These are phyloP conservation scores for Lunularia cruciata DNA, from an alignment of 225 moss, liverwort and hornwort species.

Conservation along the genomic window DNA sequence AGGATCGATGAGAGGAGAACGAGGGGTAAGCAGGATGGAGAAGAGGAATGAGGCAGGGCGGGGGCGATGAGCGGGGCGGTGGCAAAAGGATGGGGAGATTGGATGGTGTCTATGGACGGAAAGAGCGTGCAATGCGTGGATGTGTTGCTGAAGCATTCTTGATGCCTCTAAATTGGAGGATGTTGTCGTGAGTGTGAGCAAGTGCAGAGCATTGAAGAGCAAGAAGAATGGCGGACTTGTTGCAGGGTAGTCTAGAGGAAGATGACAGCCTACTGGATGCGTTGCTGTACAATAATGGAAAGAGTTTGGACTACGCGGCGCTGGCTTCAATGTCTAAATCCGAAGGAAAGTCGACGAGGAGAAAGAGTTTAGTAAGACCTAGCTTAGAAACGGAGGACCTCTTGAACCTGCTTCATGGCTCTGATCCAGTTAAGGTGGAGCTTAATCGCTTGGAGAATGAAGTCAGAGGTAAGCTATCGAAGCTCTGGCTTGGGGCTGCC, in stretches of 20 bases:
- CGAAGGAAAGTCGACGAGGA: slow-evolving; percentile 70
- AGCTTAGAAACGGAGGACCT: slow-evolving; percentile 77
- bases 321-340: slow-evolving; percentile 46
- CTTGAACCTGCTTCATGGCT: slow-evolving; percentile 89
- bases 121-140: slow-evolving; percentile 46
- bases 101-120: slow-evolving; percentile 29
- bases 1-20: slow-evolving; percentile 23
- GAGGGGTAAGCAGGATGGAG: slow-evolving; percentile 32
- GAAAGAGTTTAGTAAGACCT: slow-evolving; percentile 69
- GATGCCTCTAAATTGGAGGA: slow-evolving; percentile 38
- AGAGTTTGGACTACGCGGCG: slow-evolving; percentile 53
- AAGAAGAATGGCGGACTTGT: slow-evolving; percentile 80
- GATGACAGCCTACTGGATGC: slow-evolving; percentile 74
- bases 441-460: slow-evolving; percentile 96
- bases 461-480: slow-evolving; percentile 73
- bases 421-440: slow-evolving; percentile 99
- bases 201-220: slow-evolving; percentile 29
- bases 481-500: background rate
- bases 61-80: slow-evolving; percentile 28
- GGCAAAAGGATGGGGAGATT: slow-evolving; percentile 33
- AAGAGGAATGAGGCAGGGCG: slow-evolving; percentile 21
- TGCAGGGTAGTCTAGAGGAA: slow-evolving; percentile 70
- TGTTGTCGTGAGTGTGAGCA: slow-evolving; percentile 38
- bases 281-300: slow-evolving; percentile 51
- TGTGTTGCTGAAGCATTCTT: slow-evolving; percentile 33